Evolutionary conservation across 2,329 filamentous ascomycete species (phyloP).

Genomic region (Stagonosporopsis chrysanthemi): DNA sequence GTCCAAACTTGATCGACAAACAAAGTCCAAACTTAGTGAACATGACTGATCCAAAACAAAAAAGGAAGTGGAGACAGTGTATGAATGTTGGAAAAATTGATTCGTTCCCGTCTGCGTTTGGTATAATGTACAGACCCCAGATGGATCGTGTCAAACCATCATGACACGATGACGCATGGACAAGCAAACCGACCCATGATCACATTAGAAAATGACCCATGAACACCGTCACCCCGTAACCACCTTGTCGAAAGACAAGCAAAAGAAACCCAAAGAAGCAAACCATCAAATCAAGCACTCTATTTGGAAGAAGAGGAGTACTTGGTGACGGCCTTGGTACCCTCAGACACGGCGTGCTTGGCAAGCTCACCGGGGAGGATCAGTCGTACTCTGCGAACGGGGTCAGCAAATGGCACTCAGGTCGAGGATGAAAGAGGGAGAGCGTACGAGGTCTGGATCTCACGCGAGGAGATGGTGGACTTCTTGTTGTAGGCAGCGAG

Average conservation of each 20-base stretch:
- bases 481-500: constrained; percentile 99
- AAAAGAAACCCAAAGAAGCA: constrained; percentile 62
- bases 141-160: constrained; percentile 48
- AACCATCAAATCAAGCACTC: constrained; percentile 54
- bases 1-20: neutral
- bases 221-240: constrained; percentile 53
- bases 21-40: neutral
- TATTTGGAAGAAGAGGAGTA: constrained; percentile 99
- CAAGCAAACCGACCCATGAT: constrained; percentile 59
- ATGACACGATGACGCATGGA: constrained; percentile 48
- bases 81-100: constrained; percentile 51
- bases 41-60: neutral
- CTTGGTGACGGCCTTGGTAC: constrained; percentile 99
- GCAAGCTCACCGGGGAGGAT: constrained; percentile 98
- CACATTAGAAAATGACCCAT: constrained; percentile 59
- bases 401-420: constrained; percentile 36
- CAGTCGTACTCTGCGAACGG: constrained; percentile 73
- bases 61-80: constrained; percentile 6
- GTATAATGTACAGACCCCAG: constrained; percentile 53
- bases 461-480: constrained; percentile 98
- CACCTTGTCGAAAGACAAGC: constrained; percentile 56
- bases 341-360: constrained; percentile 99
- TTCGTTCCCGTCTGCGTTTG: constrained; percentile 51
- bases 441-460: constrained; percentile 93
- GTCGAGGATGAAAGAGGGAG: neutral